Percentiles rank a stretch among this genome's conserved stretches.
phyloP scores from a whole-genome alignment of 202 grass and related monocot genomes.

The Hordeum pubiflorum region DNA sequence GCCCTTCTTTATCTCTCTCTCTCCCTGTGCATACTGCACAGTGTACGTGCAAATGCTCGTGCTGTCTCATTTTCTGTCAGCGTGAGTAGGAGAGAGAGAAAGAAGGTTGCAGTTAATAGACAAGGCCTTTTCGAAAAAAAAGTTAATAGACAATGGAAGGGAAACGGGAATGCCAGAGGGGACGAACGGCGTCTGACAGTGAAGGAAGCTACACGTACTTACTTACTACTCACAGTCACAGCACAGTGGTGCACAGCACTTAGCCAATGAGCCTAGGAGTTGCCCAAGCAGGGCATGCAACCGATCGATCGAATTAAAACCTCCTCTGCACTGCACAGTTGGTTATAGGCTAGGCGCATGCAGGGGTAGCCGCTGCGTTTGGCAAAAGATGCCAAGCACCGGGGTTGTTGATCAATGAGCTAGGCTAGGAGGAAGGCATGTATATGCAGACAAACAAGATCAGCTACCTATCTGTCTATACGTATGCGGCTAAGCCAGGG shows the following conservation, averaged over 20 bases:
- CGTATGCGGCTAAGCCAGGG: not conserved
- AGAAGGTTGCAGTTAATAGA: not conserved
- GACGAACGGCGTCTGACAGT: slow-evolving; percentile 3
- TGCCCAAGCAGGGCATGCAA: slow-evolving; percentile 14
- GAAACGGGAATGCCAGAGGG: not conserved
- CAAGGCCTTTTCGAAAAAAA: no score
- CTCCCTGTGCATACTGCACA: no score
- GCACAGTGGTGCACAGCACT: not conserved
- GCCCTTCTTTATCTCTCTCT: not conserved
- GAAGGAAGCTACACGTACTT: not conserved
- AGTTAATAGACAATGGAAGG: not conserved
- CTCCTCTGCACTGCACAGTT: not conserved
- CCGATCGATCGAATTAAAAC: slow-evolving; percentile 9
- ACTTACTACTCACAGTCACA: not conserved
- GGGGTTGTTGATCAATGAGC: not conserved
- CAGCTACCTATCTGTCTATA: not conserved
- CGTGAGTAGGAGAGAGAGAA: not conserved
- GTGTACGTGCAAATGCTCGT: not conserved
- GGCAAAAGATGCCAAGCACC: not conserved
- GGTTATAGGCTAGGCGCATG: not conserved
- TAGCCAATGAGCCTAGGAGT: slow-evolving; percentile 18
- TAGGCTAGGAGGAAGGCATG: no score
- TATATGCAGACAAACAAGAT: not conserved
- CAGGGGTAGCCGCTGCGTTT: not conserved
- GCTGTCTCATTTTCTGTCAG: not conserved